phyloP scores from a whole-genome alignment of 2,329 filamentous ascomycete genomes.

The Hirsutella minnesotensis region DNA sequence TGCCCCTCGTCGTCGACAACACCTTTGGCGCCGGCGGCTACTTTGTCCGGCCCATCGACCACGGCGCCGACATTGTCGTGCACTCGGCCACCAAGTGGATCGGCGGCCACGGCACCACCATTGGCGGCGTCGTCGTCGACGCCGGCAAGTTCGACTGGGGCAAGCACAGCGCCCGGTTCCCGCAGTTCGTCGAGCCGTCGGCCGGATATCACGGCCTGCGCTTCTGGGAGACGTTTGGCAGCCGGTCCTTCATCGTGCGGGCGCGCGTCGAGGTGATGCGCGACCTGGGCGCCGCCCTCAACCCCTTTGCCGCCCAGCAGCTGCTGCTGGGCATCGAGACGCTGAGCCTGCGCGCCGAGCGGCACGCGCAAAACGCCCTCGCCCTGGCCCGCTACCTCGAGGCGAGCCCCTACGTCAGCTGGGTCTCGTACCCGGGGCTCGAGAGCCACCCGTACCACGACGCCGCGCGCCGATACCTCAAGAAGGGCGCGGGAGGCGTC shows the following conservation, averaged over 20 bases:
- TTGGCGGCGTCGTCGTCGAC: constrained; percentile 78
- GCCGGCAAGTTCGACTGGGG: constrained; percentile 92
- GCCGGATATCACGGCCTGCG: constrained; percentile 87
- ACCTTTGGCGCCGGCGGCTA: constrained; percentile 91
- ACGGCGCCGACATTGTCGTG: constrained; percentile 87
- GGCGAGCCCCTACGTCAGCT: constrained; percentile 70
- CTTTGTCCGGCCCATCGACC: constrained; percentile 74
- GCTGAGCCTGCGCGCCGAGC: constrained; percentile 71
- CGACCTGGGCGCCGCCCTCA: constrained; percentile 72
- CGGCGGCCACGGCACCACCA: constrained; percentile 85
- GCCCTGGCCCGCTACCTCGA: constrained; percentile 74
- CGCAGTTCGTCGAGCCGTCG: constrained; percentile 80
- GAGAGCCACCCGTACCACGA: constrained; percentile 70
- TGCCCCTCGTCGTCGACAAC: constrained; percentile 71
- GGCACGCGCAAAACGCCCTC: constrained; percentile 76
- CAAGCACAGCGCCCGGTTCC: constrained; percentile 71
- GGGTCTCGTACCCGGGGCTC: constrained; percentile 90
- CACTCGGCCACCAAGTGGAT: constrained; percentile 98
- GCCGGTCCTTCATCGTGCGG: constrained; percentile 71
- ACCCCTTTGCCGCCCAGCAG: constrained; percentile 88
- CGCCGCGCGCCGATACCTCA: constrained; percentile 76
- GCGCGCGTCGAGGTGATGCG: constrained; percentile 82
- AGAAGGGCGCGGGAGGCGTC: constrained; percentile 77
- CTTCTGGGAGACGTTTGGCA: constrained; percentile 87
- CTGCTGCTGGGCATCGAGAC: constrained; percentile 84